These are phyloP conservation scores for Suillus occidentalis DNA, from an alignment of 768 basidiomycete species.

Conservation along the genomic window DNA sequence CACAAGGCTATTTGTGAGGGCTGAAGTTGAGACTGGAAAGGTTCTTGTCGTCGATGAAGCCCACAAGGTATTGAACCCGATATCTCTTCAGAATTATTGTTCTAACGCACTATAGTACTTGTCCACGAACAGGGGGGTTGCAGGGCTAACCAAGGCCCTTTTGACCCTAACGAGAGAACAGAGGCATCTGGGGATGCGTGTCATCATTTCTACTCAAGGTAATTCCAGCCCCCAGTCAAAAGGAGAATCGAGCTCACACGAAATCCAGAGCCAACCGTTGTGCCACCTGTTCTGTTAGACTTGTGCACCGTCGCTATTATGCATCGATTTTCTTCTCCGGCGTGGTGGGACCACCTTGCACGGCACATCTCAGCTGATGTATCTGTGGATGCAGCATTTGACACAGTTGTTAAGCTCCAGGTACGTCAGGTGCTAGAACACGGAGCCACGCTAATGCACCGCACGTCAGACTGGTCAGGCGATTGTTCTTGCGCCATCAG, in stretches of 20 bases:
- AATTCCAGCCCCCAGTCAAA: constrained; percentile 1
- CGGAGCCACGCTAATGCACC: background rate
- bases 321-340: constrained; percentile 64
- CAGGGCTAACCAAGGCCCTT: constrained; percentile 52
- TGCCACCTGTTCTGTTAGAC: constrained; percentile 58
- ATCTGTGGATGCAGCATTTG: constrained; percentile 50
- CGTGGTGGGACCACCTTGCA: constrained; percentile 62
- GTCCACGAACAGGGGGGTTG: constrained; percentile 37
- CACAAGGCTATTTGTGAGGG: constrained; percentile 54
- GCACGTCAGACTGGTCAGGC: constrained; percentile 57
- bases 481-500: constrained; percentile 61
- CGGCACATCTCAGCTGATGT: constrained; percentile 62
- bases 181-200: constrained; percentile 61
- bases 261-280: constrained; percentile 56
- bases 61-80: constrained; percentile 46
- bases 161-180: constrained; percentile 57
- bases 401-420: constrained; percentile 55
- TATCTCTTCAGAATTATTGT: constrained; percentile 7
- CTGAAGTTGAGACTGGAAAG: constrained; percentile 53
- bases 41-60: constrained; percentile 66
- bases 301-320: constrained; percentile 56
- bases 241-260: background rate
- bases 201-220: constrained; percentile 70
- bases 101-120: constrained; percentile 36
- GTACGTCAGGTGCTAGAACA: constrained; percentile 30